Percentiles rank a stretch among this genome's conserved stretches.
These are phyloP conservation scores for Penicillium palitans DNA, from an alignment of 2,329 filamentous ascomycete genomes.

Conservation along the genomic window DNA sequence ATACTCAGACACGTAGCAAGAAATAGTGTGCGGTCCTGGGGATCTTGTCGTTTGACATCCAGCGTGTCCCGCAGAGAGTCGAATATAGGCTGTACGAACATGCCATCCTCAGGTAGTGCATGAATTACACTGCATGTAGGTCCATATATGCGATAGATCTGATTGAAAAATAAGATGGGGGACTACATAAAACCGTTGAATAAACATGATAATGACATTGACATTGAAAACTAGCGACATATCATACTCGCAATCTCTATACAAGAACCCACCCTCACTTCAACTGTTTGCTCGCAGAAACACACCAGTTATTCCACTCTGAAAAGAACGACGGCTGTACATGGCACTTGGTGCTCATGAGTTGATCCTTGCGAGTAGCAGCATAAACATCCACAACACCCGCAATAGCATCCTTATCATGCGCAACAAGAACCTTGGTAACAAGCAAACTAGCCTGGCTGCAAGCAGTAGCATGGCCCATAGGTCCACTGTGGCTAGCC, in stretches of 20 bases:
- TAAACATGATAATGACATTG: constrained; percentile 5
- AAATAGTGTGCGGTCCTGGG: no score
- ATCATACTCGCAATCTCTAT: constrained; percentile 1
- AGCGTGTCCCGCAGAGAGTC: no score
- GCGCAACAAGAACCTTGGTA: constrained; percentile 45
- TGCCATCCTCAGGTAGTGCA: no score
- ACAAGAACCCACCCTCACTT: constrained; percentile 23
- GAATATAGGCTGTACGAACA: no score
- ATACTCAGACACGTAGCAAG: no score
- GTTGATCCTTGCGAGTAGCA: constrained; percentile 60
- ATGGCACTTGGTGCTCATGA: constrained; percentile 57
- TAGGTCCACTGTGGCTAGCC: constrained; percentile 57
- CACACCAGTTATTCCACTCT: constrained; percentile 74
- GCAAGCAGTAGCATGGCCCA: constrained; percentile 71
- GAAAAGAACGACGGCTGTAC: constrained; percentile 67
- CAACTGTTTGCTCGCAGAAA: constrained; percentile 45
- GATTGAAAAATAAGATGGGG: background rate
- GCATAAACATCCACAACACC: constrained; percentile 65
- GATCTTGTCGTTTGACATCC: no score
- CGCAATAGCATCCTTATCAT: constrained; percentile 54
- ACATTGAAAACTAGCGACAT: constrained; percentile 1
- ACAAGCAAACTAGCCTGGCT: constrained; percentile 58
- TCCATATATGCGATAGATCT: no score
- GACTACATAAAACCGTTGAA: background rate
- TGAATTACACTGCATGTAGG: no score